A percentile compares a stretch with the other conserved stretches of the same genome.
phyloP scores from a whole-genome alignment of 345 rosid genomes.

The Geranium brycei region DNA sequence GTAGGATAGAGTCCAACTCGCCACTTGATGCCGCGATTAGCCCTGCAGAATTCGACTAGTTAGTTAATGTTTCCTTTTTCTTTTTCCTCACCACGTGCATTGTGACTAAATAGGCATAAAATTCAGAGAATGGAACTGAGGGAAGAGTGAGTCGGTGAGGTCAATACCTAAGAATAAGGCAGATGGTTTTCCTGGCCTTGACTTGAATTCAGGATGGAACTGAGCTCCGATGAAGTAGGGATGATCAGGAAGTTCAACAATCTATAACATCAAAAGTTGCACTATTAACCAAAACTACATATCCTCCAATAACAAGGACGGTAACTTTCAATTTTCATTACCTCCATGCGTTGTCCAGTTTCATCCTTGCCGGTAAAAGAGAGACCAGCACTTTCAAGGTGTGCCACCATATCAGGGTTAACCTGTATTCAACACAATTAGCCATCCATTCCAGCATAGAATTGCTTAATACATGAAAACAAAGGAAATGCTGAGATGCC shows the following conservation, averaged over 20 bases:
- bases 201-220: constrained; percentile 94
- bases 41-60: not conserved
- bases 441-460: not conserved
- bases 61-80: not conserved
- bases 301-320: constrained; percentile 1
- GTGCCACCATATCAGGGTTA: constrained; percentile 67
- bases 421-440: constrained; percentile 35
- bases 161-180: constrained; percentile 65
- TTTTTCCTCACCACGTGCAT: too few species aligned
- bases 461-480: not conserved
- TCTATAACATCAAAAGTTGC: constrained; percentile 25
- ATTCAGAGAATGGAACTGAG: too few species aligned
- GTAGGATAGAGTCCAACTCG: not conserved
- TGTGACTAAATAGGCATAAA: too few species aligned
- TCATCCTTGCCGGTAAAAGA: constrained; percentile 85
- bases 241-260: constrained; percentile 51
- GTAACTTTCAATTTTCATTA: constrained; percentile 8
- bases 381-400: constrained; percentile 66
- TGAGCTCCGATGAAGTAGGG: constrained; percentile 73
- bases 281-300: constrained; percentile 4
- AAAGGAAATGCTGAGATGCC: not conserved
- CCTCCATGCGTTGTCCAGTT: constrained; percentile 90
- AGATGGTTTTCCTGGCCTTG: constrained; percentile 90
- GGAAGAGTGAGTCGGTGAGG: not conserved
- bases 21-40: not conserved